Percentiles rank a stretch among this genome's conserved stretches.
Conservation (phyloP, 1,139 yeast species). For the Cylindricascospora bacillispora region DNA sequence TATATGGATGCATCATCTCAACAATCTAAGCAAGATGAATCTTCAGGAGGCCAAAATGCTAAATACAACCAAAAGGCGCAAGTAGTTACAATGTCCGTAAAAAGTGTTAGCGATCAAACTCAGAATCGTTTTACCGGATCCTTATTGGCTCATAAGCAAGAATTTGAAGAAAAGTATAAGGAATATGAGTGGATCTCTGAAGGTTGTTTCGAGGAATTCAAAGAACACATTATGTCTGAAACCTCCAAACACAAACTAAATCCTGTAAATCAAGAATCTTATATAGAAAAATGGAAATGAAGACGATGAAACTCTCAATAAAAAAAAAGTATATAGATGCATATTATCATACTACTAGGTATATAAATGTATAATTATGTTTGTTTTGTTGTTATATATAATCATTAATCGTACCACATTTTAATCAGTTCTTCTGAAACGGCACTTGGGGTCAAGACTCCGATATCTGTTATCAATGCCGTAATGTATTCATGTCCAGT, state of each 20-base stretch:
- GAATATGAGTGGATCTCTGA: conserved; percentile 22
- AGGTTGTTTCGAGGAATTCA: conserved; percentile 19
- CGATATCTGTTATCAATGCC: conserved; percentile 90
- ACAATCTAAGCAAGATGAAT: conserved; percentile 28
- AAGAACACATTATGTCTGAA: conserved; percentile 18
- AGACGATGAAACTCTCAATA: conserved; percentile 2
- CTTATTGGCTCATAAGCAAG: conserved; percentile 54
- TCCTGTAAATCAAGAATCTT: conserved; percentile 11
- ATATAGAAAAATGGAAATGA: conserved; percentile 13
- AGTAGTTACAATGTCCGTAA: conserved; percentile 67
- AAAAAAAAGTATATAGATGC: too few relatives aligned
- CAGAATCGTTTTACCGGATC: conserved; percentile 70
- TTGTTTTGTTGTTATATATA: neutral
- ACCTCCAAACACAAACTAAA: conserved; percentile 11
- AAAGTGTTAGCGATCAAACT: conserved; percentile 43
- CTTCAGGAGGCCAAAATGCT: too few relatives aligned
- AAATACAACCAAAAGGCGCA: conserved; percentile 42
- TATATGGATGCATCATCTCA: conserved; percentile 47
- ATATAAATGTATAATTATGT: too few relatives aligned
- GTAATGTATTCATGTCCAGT: conserved; percentile 95
- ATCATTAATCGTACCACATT: conserved; percentile 78
- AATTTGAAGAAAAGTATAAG: conserved; percentile 61
- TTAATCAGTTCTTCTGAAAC: conserved; percentile 95
- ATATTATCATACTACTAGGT: too few relatives aligned
- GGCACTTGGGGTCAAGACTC: conserved; percentile 93